These are phyloP conservation scores for Pseudognaphalium luteoalbum DNA, from an alignment of 129 eudicot species.

Conservation along the genomic window DNA sequence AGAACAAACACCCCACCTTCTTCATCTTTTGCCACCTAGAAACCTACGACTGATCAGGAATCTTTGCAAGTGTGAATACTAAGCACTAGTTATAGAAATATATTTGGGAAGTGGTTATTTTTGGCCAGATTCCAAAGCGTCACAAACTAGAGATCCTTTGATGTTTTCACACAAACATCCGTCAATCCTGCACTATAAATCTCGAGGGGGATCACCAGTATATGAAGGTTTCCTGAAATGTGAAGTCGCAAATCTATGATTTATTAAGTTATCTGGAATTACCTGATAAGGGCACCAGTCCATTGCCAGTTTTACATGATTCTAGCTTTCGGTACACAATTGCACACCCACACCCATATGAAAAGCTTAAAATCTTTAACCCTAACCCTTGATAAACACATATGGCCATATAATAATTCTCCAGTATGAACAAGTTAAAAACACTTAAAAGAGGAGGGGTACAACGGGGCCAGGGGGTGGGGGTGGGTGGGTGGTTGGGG, in stretches of 20 bases:
- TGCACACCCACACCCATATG: not conserved
- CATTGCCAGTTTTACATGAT: not conserved
- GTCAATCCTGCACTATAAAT: too few species aligned
- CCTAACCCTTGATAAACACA: not conserved
- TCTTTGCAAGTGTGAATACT: not conserved
- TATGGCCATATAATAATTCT: not conserved
- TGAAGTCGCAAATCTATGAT: not conserved
- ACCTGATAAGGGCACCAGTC: not conserved
- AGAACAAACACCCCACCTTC: not conserved
- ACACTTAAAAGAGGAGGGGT: not conserved
- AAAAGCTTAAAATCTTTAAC: not conserved
- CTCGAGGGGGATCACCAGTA: not conserved
- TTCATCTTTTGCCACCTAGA: not conserved
- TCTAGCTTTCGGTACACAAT: not conserved
- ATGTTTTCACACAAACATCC: not conserved
- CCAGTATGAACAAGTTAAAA: not conserved
- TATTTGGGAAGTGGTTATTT: not conserved
- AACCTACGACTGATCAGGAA: not conserved
- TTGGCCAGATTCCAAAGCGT: not conserved
- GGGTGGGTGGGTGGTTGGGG: too few species aligned
- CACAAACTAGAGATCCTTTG: not conserved
- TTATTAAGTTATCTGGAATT: not conserved
- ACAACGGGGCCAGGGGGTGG: not conserved
- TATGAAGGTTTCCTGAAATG: not conserved
- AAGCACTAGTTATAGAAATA: not conserved